Conservation (phyloP, 805 yeast genomes). For the Starmerella floris region DNA sequence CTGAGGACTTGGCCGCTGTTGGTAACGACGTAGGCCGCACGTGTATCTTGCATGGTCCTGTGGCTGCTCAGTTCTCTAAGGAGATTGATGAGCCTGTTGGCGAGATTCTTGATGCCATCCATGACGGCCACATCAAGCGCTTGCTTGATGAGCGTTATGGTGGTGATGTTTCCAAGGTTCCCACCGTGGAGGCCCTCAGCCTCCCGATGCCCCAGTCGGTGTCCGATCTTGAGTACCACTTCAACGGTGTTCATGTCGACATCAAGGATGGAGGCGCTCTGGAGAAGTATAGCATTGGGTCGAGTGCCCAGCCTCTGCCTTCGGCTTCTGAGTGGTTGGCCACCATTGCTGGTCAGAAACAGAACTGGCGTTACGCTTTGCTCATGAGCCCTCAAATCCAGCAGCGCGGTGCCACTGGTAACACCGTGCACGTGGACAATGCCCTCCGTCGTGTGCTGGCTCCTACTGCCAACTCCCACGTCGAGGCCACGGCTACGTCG, state of each 20-base stretch:
- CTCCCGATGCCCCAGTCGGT: slow-evolving; percentile 32
- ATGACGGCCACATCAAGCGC: slow-evolving; percentile 71
- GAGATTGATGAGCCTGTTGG: slow-evolving; percentile 85
- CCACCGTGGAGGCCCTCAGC: slow-evolving; percentile 81
- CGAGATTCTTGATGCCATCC: slow-evolving; percentile 75
- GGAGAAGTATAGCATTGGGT: slow-evolving; percentile 30
- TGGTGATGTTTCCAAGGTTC: slow-evolving; percentile 60
- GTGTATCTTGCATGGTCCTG: slow-evolving; percentile 98
- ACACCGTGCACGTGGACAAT: slow-evolving; percentile 54
- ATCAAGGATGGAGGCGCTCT: slow-evolving; percentile 16
- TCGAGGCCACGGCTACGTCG: slow-evolving; percentile 42
- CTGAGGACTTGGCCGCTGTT: slow-evolving; percentile 92
- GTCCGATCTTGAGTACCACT: slow-evolving; percentile 24
- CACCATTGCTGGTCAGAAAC: slow-evolving; percentile 61
- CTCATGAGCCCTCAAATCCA: slow-evolving; percentile 65
- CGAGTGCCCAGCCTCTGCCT: slow-evolving; percentile 22
- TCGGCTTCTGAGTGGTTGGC: slow-evolving; percentile 53
- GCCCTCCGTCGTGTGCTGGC: slow-evolving; percentile 69
- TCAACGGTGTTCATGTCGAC: slow-evolving; percentile 16
- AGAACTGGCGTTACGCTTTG: slow-evolving; percentile 87
- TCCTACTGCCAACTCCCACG: slow-evolving; percentile 53
- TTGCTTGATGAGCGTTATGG: slow-evolving; percentile 50
- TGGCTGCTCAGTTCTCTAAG: slow-evolving; percentile 84
- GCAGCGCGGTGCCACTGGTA: slow-evolving; percentile 41
- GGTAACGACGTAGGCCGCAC: slow-evolving; percentile 95